Conservation (phyloP, 371 early-diverging fungal species). For the Paraphysoderma sedebokerense region DNA sequence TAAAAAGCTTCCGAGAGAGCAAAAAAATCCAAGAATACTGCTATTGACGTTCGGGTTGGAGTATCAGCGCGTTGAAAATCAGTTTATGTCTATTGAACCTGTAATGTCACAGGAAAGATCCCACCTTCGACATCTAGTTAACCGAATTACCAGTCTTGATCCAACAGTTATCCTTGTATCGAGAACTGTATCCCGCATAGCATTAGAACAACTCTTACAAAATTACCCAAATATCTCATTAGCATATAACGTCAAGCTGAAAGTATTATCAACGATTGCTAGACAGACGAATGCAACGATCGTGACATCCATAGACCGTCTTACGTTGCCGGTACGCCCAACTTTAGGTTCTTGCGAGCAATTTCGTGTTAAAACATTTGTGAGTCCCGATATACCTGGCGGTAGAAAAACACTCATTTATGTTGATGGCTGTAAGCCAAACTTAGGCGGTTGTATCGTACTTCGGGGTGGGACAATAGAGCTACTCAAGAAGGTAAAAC, state of each 20-base stretch:
- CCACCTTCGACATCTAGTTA: slow-evolving; percentile 53
- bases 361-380: slow-evolving; percentile 56
- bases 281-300: slow-evolving; percentile 68
- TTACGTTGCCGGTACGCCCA: slow-evolving; percentile 35
- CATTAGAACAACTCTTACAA: slow-evolving; percentile 62
- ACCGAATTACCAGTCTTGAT: slow-evolving; percentile 46
- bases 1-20: slow-evolving; percentile 54
- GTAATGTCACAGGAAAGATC: slow-evolving; percentile 69
- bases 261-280: slow-evolving; percentile 58
- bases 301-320: slow-evolving; percentile 55
- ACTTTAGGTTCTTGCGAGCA: slow-evolving; percentile 52
- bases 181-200: slow-evolving; percentile 53
- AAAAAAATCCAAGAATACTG: slow-evolving; percentile 55
- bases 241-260: slow-evolving; percentile 60
- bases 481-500: slow-evolving; percentile 46
- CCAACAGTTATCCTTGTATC: slow-evolving; percentile 67
- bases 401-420: slow-evolving; percentile 56
- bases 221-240: slow-evolving; percentile 58
- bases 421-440: slow-evolving; percentile 60
- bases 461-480: slow-evolving; percentile 56
- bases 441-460: slow-evolving; percentile 69
- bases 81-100: slow-evolving; percentile 61
- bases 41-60: slow-evolving; percentile 73
- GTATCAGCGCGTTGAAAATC: slow-evolving; percentile 62
- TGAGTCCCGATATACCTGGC: slow-evolving; percentile 53